Base-by-base conservation (phyloP, 495 filamentous ascomycete genomes). In the Glutinoglossum americanum region DNA sequence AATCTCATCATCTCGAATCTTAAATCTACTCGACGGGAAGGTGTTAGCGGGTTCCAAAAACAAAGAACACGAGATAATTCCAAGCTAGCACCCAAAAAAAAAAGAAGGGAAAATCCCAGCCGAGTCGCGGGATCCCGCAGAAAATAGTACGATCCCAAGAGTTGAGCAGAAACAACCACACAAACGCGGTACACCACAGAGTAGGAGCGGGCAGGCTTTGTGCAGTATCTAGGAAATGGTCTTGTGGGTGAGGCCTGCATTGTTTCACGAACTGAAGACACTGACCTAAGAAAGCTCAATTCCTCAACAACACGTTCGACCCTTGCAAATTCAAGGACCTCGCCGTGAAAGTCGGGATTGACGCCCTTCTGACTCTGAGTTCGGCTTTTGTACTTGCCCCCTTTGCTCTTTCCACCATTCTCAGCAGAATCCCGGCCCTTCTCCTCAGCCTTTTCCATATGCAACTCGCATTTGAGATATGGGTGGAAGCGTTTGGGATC, bases 1-100 rank as follows among this genome's bases (percentile, higher is more conserved):
- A 56, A 90, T 73, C 30, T 88, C 82, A 59, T 90, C 81, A 63
- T 95, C 84, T 65, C 85, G 80, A 61, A 96, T 74, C 66, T 93
- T 84, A 68, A 96, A 86, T 57, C 90, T 86, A 61, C 49, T 45
- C 41, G 57, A 48, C 23, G 33, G 10, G 27, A 10, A n/a, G n/a
- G n/a, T n/a, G 53, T 60, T 51, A 61, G 55, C 39, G 44, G 37
- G 2, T 41, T 41, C 37, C 13, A 10, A 44, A 37, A 56, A 10
- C 28, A 56, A 56, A 51, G 47, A 5, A 51, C 21, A 28, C 47
- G 21, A 41, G 17, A 41, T 5, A 41, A 17, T 13, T 41, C 37
- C 2, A 17, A 2, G 2, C 37, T 7, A 41, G 13, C 7, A 11
- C 7, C 7, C 15, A 41, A 10, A 45, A 45, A 23, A 21, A 45